Conservation (phyloP, 2,329 filamentous ascomycete genomes). For the Plenodomus biglobosus region DNA sequence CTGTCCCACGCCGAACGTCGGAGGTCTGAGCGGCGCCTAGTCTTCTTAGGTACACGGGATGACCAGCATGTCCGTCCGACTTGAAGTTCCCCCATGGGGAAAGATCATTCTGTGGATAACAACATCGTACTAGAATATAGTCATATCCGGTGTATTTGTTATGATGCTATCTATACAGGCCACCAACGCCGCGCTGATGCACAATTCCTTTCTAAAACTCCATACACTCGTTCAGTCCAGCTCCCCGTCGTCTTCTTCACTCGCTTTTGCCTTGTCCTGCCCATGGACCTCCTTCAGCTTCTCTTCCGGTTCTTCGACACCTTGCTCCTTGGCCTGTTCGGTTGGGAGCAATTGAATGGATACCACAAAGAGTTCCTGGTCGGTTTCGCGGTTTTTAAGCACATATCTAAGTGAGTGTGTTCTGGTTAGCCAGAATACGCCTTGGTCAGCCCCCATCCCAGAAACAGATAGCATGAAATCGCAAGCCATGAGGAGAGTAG, state of each 20-base stretch:
- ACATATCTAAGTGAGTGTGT: slow-evolving; percentile 90
- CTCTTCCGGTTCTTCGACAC: slow-evolving; percentile 23
- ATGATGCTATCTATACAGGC: not conserved
- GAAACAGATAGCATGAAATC: slow-evolving; percentile 2
- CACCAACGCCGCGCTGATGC: slow-evolving; percentile 8
- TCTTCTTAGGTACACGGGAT: not conserved
- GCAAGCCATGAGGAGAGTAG: not conserved
- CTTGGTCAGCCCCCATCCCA: slow-evolving; percentile 11
- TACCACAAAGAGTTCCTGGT: slow-evolving; percentile 76
- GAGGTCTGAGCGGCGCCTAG: not conserved
- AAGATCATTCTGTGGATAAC: not conserved
- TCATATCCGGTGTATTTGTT: no score
- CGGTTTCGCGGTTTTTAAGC: slow-evolving; percentile 75
- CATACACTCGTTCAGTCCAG: slow-evolving; percentile 14
- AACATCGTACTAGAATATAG: not conserved
- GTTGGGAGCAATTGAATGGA: slow-evolving; percentile 75
- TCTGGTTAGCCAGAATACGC: slow-evolving; percentile 51
- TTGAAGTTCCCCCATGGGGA: not conserved
- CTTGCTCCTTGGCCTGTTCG: slow-evolving; percentile 53
- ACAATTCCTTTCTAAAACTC: not conserved
- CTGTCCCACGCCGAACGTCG: slow-evolving; percentile 16
- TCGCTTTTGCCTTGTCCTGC: slow-evolving; percentile 3
- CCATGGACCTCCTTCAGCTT: slow-evolving; percentile 29
- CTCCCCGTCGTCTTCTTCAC: slow-evolving; percentile 23
- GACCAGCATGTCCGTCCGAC: not conserved